Evolutionary conservation across 148 eudicot genomes (phyloP).

Genomic region (Camellia sinensis): DNA sequence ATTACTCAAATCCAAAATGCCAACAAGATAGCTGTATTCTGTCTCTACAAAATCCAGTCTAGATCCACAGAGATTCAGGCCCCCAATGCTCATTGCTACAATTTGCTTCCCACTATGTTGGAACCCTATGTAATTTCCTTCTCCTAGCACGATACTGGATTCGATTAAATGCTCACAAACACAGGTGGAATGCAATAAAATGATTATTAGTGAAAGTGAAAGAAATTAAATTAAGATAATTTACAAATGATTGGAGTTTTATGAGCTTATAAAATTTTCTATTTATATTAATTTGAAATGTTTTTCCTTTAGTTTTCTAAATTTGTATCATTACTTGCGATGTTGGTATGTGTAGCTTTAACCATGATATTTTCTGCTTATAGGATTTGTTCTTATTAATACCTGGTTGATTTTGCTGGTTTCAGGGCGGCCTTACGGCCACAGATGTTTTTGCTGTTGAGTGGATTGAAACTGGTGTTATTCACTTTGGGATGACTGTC

Average conservation of each 20-base stretch:
- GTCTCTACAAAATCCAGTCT: background rate
- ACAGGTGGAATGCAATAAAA: background rate
- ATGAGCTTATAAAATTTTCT: background rate
- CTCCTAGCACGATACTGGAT: background rate
- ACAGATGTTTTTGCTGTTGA: constrained; percentile 97
- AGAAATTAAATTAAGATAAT: background rate
- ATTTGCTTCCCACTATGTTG: background rate
- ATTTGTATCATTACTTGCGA: background rate
- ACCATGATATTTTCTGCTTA: background rate
- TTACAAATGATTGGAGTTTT: background rate
- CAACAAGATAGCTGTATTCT: background rate
- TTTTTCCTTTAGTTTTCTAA: background rate
- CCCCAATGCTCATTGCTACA: background rate
- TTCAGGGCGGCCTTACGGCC: constrained; percentile 96
- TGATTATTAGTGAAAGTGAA: background rate
- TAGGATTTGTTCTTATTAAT: background rate
- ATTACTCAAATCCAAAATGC: no score
- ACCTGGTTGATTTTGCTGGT: constrained; percentile 19
- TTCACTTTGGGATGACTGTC: constrained; percentile 92
- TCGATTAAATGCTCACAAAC: background rate
- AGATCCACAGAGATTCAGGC: background rate
- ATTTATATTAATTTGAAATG: background rate
- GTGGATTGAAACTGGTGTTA: constrained; percentile 82
- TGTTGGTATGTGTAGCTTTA: background rate
- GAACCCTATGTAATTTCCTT: background rate